Evolutionary conservation across 1,284 basidiomycete species (phyloP), one percentile per base, ranked within the genome.

Genomic region (Marasmius fiardii): DNA sequence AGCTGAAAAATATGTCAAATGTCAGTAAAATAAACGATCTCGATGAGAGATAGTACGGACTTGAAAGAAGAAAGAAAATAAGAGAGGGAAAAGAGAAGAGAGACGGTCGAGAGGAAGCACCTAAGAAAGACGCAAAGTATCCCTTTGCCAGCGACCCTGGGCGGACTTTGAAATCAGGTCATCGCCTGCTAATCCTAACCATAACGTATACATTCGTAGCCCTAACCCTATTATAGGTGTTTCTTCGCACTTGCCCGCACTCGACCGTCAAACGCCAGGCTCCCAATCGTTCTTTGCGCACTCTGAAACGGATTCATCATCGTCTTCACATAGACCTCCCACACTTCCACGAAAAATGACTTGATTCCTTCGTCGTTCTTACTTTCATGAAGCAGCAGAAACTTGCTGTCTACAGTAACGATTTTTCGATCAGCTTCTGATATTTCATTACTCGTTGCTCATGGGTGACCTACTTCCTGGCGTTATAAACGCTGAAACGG

Each of bases 351-450:
- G 66, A 98, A 91, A 77, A 98, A 98, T 52, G 80, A 70, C 58
- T 87, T 82, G 70, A 98, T 96, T 5, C 94, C 94, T 53, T 98
- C 95, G 73, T 98, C 95, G 74, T 96, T 97, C 79, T 93, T 95
- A 18, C 81, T 80, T 71, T 98, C 95, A 71, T 97, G 95, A 57
- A 98, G 74, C 58, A 98, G 74, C 54, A 98, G 78, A 68, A 98
- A 90, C 72, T 96, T 96, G 74, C 89, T 91, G 68, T 93, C 92
- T 95, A 59, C 52, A 26, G 23, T 10, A 54, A 43, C n/a, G 48
- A 31, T 56, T 50, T 20, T 55, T 65, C 58, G 69, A 64, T 52
- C 7, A 68, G 71, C 51, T 43, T n/a, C 16, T 20, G 43, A 47
- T 48, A 24, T 26, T 12, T n/a, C 28, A 31, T 31, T 31, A 10